Percentiles rank a stretch among this genome's conserved stretches.
Conservation (phyloP, 441 rosid genomes). For the Isatis lusitanica region DNA sequence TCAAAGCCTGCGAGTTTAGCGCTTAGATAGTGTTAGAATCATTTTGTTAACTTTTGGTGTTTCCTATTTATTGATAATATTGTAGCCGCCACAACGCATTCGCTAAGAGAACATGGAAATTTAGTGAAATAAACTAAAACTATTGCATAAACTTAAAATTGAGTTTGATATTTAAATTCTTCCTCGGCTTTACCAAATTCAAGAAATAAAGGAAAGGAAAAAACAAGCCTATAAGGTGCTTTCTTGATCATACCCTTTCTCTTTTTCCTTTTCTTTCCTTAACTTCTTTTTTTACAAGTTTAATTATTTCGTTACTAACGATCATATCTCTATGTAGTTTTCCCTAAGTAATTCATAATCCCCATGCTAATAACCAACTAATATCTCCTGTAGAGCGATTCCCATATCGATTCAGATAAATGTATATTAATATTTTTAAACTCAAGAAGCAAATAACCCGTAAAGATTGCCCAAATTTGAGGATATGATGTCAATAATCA, state of each 20-base stretch:
- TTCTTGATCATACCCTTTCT: conserved; percentile 39
- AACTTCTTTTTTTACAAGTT: background rate
- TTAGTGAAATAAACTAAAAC: no score
- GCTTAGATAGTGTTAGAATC: background rate
- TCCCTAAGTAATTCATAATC: background rate
- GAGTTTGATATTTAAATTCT: conserved; percentile 29
- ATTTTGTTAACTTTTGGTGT: no score
- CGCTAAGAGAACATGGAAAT: background rate
- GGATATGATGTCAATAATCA: conserved; percentile 28
- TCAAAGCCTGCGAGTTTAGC: background rate
- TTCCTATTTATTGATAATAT: background rate
- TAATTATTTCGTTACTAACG: conserved; percentile 3
- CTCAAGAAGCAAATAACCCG: conserved; percentile 2
- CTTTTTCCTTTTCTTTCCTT: conserved; percentile 32
- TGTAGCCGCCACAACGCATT: background rate
- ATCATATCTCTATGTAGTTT: background rate
- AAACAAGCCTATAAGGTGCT: conserved; percentile 40
- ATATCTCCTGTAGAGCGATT: background rate
- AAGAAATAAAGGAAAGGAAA: conserved; percentile 40
- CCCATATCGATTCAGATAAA: background rate
- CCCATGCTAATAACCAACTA: background rate
- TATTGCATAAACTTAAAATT: background rate
- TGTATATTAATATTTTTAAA: background rate
- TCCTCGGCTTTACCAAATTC: conserved; percentile 38
- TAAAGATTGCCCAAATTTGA: conserved; percentile 29